A percentile compares a stretch with the other conserved stretches of the same genome.
phyloP scores from a whole-genome alignment of 2,329 filamentous ascomycete species.

The Cucurbitaria berberidis region DNA sequence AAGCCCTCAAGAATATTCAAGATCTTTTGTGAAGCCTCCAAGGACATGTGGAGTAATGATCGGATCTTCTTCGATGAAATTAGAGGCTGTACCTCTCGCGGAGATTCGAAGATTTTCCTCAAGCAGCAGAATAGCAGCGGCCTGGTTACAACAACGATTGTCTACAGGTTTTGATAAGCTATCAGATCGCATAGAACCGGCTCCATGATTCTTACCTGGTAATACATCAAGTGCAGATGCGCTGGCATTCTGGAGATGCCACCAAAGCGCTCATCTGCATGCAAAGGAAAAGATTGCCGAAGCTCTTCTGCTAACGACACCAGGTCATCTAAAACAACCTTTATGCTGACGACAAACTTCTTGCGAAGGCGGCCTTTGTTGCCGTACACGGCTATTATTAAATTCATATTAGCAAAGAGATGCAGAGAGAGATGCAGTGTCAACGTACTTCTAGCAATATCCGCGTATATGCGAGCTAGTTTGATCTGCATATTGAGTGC shows the following conservation, averaged over 20 bases:
- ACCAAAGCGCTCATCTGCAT: conserved; percentile 44
- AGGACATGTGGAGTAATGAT: conserved; percentile 50
- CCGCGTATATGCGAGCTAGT: conserved; percentile 53
- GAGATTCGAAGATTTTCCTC: conserved; percentile 43
- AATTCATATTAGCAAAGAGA: not conserved
- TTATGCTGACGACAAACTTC: conserved; percentile 45
- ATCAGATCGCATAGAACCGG: too few species aligned
- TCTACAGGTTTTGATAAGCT: conserved; percentile 30
- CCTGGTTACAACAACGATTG: conserved; percentile 50
- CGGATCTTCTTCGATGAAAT: conserved; percentile 48
- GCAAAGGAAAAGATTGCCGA: conserved; percentile 46
- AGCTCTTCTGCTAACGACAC: conserved; percentile 52
- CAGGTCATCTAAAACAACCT: conserved; percentile 48
- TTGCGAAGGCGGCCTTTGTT: conserved; percentile 55
- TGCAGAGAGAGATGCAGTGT: not conserved
- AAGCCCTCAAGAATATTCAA: conserved; percentile 53
- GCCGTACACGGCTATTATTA: conserved; percentile 51
- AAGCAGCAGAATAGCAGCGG: conserved; percentile 54
- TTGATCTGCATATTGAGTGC: conserved; percentile 56
- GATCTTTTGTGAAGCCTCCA: conserved; percentile 54
- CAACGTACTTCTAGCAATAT: conserved; percentile 53
- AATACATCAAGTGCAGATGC: conserved; percentile 45
- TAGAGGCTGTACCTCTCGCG: conserved; percentile 36
- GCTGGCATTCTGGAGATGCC: conserved; percentile 53
- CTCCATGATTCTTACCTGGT: conserved; percentile 42